Conservation (phyloP, 208 protist genomes). For the Dictyostelium gargantuum region DNA sequence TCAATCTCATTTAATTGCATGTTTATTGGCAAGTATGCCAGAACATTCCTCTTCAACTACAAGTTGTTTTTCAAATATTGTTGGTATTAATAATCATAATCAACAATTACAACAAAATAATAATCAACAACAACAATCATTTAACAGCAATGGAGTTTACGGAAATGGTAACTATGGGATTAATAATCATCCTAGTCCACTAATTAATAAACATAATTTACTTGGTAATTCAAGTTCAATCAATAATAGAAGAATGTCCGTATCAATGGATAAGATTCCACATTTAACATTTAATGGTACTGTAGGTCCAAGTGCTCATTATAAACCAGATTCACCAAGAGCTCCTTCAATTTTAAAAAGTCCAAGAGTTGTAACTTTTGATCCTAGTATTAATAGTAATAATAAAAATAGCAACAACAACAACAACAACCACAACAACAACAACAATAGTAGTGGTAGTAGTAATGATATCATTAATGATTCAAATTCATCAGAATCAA, state of each 20-base stretch:
- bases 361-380: no score
- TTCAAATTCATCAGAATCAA: neutral
- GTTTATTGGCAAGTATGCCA: slow-evolving; percentile 1
- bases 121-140: neutral
- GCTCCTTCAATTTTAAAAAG: no score
- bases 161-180: neutral
- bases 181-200: neutral
- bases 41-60: neutral
- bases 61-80: neutral
- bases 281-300: neutral
- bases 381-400: neutral
- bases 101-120: neutral
- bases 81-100: neutral
- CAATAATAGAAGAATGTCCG: neutral
- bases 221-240: neutral
- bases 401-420: neutral
- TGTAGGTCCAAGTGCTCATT: no score
- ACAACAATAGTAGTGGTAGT: neutral
- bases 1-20: slow-evolving; percentile 31
- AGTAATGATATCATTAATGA: neutral
- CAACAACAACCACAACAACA: neutral
- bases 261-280: neutral
- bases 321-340: neutral
- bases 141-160: neutral
- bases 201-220: neutral